phyloP scores from a whole-genome alignment of 2,329 filamentous ascomycete species.

The Dothistroma septosporum region DNA sequence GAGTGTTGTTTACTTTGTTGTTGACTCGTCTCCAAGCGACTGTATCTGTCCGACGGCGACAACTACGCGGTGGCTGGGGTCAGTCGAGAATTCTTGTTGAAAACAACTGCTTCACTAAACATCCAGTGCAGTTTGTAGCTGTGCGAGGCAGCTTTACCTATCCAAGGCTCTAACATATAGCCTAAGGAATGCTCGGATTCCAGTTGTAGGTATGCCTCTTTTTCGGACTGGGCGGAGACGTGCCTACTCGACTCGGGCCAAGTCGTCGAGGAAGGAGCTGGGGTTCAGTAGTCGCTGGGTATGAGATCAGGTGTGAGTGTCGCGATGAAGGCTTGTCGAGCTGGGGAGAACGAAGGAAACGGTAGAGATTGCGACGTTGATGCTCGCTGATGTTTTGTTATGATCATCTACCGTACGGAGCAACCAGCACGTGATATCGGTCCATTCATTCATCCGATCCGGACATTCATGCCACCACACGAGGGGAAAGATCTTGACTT shows the following conservation, averaged over 20 bases:
- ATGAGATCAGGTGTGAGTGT: background rate
- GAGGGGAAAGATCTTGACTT: background rate
- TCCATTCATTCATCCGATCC: background rate
- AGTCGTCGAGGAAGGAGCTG: background rate
- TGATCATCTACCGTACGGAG: background rate
- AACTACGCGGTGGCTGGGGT: constrained; percentile 9
- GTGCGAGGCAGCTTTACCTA: constrained; percentile 4
- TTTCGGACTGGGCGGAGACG: constrained; percentile 3
- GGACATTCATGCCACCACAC: background rate
- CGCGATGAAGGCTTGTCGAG: background rate
- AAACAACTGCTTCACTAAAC: constrained; percentile 1
- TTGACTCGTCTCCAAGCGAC: constrained; percentile 6
- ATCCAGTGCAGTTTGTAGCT: background rate
- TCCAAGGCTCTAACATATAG: constrained; percentile 4
- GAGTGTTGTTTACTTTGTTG: constrained; percentile 16
- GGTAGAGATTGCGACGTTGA: background rate
- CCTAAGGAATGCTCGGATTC: constrained; percentile 8
- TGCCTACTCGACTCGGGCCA: background rate
- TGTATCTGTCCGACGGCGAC: constrained; percentile 8
- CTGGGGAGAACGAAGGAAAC: background rate
- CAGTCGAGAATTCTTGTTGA: background rate
- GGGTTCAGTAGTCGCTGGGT: background rate
- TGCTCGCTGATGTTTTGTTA: background rate
- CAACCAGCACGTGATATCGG: background rate
- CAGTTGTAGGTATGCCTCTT: background rate